These are phyloP conservation scores for Nannochloropsis granulata DNA, from an alignment of 108 stramenopile genomes.

Conservation along the genomic window DNA sequence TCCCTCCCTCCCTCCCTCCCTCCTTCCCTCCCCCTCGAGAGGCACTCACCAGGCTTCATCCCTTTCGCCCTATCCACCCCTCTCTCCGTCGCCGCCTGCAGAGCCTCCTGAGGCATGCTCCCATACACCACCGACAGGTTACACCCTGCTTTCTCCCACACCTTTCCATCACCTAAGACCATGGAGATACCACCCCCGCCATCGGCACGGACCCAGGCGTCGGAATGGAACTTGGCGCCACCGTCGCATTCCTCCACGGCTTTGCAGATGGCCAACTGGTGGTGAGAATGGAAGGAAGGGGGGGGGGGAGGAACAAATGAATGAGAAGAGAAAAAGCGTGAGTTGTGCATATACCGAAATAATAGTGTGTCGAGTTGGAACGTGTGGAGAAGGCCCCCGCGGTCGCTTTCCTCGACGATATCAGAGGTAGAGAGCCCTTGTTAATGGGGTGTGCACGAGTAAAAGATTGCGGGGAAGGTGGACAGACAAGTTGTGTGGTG, in stretches of 20 bases:
- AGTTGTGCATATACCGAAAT: too few relatives aligned
- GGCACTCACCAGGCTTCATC: constrained; percentile 56
- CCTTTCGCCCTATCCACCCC: constrained; percentile 81
- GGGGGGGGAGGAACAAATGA: neutral
- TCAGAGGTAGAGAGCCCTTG: too few relatives aligned
- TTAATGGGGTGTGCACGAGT: too few relatives aligned
- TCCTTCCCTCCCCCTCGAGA: neutral
- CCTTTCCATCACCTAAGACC: constrained; percentile 73
- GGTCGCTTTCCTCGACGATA: too few relatives aligned
- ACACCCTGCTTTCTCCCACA: constrained; percentile 98
- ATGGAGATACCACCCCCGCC: constrained; percentile 92
- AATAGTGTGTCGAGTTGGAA: too few relatives aligned
- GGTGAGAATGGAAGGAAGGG: neutral
- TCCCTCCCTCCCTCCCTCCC: neutral
- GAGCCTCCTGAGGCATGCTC: constrained; percentile 73
- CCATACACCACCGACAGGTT: constrained; percentile 93
- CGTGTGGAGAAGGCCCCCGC: too few relatives aligned
- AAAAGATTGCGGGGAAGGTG: too few relatives aligned
- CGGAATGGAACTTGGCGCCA: constrained; percentile 63
- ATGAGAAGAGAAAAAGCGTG: too few relatives aligned
- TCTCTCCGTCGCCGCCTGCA: constrained; percentile 83
- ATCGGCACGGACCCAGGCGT: constrained; percentile 79
- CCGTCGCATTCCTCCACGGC: constrained; percentile 84
- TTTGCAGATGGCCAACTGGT: constrained; percentile 53
- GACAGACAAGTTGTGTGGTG: too few relatives aligned